Base-by-base conservation (phyloP, 352 stramenopile genomes). In the Pythium periplocum region DNA sequence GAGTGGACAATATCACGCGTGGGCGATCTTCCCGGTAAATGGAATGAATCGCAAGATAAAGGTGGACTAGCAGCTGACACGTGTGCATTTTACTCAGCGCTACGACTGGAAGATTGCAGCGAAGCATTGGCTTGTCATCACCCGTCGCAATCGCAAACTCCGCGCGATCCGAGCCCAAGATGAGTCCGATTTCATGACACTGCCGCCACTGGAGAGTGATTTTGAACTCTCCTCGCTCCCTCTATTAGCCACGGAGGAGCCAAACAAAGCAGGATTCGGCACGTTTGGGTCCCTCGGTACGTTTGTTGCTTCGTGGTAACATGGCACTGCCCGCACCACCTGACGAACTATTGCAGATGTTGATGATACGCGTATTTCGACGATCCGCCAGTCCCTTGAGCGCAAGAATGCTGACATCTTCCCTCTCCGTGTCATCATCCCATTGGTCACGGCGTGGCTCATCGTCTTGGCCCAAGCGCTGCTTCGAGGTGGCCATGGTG, bases 391-490 rank as follows among this genome's bases (percentile, higher is more conserved):
- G 9, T 33, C 58, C 31, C 72, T 90, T 44, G 61, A 82, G 32
- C 48, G 72, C 10, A 61, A 54, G 6, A 77, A 88, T 37, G 74
- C 70, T 31, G 55, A 56, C 4, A 44, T 66, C 40, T 82, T 88
- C 46, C 83, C 83, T 12, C 45, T 86, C 10, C 59, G 61, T 38
- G 73, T 83, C 63, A 60, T 91, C 33, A 35, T 78, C 0, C 77
- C 80, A 6, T 58, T 91, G 26, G 48, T 88, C 4, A 10, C 74
- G 4, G 73, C 76, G 30, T 93, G 83, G 83, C 59, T 87, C 10
- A 41, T 90, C 38, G 66, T 93, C n/a, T 59, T 93, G 11, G 45
- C 78, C 6, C 83, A 93, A 52, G 79, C 78, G 34, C 61, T 93
- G 46, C 55, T 93, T 30, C 78, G 83, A 26, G 83, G 83, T 37